Evolutionary conservation across 139 green algal genomes (phyloP).

Genomic region (Dunaliella primolecta): DNA sequence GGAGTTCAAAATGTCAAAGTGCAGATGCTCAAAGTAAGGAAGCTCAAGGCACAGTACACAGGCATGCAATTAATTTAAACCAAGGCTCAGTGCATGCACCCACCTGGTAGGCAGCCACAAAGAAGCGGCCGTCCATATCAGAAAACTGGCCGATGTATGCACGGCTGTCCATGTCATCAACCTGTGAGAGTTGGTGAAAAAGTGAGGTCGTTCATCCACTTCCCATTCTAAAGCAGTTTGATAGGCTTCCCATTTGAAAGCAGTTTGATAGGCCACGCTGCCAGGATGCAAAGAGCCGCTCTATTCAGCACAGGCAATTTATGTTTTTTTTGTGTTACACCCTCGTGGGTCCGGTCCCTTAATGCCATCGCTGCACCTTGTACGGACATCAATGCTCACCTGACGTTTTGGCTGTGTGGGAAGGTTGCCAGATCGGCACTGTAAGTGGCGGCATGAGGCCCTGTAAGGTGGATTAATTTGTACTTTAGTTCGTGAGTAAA

Average conservation of each 20-base stretch:
- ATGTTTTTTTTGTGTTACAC: no score
- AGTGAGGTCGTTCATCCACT: not conserved
- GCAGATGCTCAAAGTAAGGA: no score
- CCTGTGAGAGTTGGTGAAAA: not conserved
- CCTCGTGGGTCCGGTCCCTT: no score
- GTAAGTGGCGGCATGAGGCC: not conserved
- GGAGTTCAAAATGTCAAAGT: no score
- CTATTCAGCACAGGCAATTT: no score
- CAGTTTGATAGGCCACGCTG: not conserved
- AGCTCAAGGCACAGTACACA: no score
- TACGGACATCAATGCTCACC: no score
- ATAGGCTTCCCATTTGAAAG: not conserved
- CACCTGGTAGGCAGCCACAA: slow-evolving; percentile 76
- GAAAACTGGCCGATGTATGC: slow-evolving; percentile 94
- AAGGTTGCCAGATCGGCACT: not conserved
- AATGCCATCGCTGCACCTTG: not conserved
- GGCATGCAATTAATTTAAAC: no score
- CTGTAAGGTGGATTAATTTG: not conserved
- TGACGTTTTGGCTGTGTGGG: not conserved
- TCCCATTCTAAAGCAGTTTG: no score
- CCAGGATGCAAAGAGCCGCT: not conserved
- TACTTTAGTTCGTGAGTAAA: not conserved
- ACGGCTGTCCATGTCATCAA: slow-evolving; percentile 60
- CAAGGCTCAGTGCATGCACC: no score
- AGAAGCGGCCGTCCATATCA: slow-evolving; percentile 65